Conservation (phyloP, 106 monocot genomes). For the Dendrobium nobile region DNA sequence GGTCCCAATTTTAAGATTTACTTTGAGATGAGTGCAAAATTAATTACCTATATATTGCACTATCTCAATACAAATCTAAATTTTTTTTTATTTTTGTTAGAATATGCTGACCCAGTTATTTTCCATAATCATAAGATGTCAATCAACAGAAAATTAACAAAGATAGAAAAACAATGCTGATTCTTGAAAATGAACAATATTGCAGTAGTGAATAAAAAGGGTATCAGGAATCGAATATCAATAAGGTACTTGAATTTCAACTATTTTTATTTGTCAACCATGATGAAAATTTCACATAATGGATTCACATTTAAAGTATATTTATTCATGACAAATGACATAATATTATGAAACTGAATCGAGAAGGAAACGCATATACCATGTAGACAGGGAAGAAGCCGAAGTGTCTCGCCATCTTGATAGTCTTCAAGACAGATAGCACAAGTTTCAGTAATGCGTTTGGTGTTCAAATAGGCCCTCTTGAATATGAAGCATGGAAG, state of each 20-base stretch:
- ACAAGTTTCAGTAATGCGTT: conserved; percentile 50
- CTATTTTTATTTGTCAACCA: neutral
- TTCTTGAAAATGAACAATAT: too few species aligned
- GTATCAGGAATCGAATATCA: too few species aligned
- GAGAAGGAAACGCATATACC: conserved; percentile 28
- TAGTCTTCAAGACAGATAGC: conserved; percentile 95
- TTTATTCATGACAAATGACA: neutral
- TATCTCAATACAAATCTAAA: too few species aligned
- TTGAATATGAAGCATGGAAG: conserved; percentile 68
- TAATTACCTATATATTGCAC: too few species aligned
- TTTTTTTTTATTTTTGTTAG: too few species aligned
- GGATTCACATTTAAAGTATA: neutral
- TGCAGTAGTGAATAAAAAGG: too few species aligned
- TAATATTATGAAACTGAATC: neutral
- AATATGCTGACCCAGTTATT: too few species aligned
- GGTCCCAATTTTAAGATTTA: neutral
- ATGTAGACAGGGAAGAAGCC: conserved; percentile 82
- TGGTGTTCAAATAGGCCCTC: conserved; percentile 29
- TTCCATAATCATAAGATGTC: too few species aligned
- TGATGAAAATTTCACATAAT: neutral
- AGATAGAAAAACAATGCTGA: too few species aligned
- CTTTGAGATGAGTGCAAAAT: neutral
- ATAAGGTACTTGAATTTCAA: neutral
- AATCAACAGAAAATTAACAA: too few species aligned
- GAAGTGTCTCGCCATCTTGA: conserved; percentile 67